Percentiles rank a stretch among this genome's conserved stretches.
These are phyloP conservation scores for Phytophthora pisi DNA, from an alignment of 352 stramenopile species.

Conservation along the genomic window DNA sequence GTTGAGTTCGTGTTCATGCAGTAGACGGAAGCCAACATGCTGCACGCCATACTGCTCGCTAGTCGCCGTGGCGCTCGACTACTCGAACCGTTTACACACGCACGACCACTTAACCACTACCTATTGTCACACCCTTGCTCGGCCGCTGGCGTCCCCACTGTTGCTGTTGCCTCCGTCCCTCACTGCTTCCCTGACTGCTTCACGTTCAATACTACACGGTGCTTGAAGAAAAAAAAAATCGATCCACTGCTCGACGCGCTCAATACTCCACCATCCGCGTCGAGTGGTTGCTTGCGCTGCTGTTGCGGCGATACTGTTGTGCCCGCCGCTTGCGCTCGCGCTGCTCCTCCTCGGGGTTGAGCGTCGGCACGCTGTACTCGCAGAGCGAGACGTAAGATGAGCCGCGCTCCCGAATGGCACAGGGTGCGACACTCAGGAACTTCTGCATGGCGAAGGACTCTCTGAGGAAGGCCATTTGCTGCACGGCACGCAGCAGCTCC, in stretches of 20 bases:
- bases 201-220: slow-evolving; percentile 32
- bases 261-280: slow-evolving; percentile 58
- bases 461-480: slow-evolving; percentile 64
- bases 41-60: slow-evolving; percentile 1
- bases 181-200: slow-evolving; percentile 11
- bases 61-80: slow-evolving; percentile 19
- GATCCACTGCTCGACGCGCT: slow-evolving; percentile 16
- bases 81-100: slow-evolving; percentile 22
- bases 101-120: slow-evolving; percentile 33
- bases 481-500: slow-evolving; percentile 69
- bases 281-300: slow-evolving; percentile 58
- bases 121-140: slow-evolving; percentile 29
- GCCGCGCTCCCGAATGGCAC: slow-evolving; percentile 71
- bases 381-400: slow-evolving; percentile 84
- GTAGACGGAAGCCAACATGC: background rate
- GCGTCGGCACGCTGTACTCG: slow-evolving; percentile 72
- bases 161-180: background rate
- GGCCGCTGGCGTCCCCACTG: slow-evolving; percentile 6
- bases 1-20: slow-evolving; percentile 1
- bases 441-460: slow-evolving; percentile 70
- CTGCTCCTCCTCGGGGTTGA: slow-evolving; percentile 73
- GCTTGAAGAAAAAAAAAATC: slow-evolving; percentile 17
- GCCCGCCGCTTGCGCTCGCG: slow-evolving; percentile 75
- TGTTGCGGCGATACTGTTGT: slow-evolving; percentile 77
- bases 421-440: slow-evolving; percentile 75